These are phyloP conservation scores for Pseudocercospora crystallina DNA, from an alignment of 2,329 filamentous ascomycete genomes.

Conservation along the genomic window DNA sequence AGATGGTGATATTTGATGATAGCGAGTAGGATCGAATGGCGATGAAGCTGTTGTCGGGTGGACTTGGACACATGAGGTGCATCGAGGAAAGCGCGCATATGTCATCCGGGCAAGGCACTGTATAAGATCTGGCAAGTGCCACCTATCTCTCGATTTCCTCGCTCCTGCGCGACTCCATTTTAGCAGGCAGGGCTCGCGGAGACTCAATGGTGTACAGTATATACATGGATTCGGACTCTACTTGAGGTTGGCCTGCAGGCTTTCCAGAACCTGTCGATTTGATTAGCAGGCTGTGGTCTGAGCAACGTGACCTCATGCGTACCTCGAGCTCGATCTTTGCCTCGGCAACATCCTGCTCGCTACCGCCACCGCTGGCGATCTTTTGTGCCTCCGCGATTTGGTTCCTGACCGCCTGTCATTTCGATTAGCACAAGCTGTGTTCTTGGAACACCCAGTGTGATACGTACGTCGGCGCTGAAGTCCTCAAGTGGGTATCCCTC, in stretches of 20 bases:
- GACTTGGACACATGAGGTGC: too few species aligned
- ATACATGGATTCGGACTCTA: conserved; percentile 49
- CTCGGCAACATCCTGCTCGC: conserved; percentile 96
- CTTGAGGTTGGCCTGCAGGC: conserved; percentile 76
- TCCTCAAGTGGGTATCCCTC: conserved; percentile 94
- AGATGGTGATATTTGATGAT: too few species aligned
- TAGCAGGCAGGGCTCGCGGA: background rate
- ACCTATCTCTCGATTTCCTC: too few species aligned
- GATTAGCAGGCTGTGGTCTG: conserved; percentile 1
- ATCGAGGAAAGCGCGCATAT: too few species aligned
- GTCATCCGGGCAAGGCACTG: too few species aligned
- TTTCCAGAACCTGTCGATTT: conserved; percentile 70
- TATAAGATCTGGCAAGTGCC: too few species aligned
- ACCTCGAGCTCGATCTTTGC: conserved; percentile 98
- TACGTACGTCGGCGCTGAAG: conserved; percentile 77
- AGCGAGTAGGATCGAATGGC: too few species aligned
- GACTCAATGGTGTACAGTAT: conserved; percentile 28
- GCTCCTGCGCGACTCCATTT: too few species aligned
- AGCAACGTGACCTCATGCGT: conserved; percentile 29
- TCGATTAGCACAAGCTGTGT: background rate
- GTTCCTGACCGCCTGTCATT: conserved; percentile 68
- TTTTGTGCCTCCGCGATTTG: conserved; percentile 96
- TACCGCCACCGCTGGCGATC: conserved; percentile 84
- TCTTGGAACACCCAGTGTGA: too few species aligned
- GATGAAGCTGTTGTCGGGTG: too few species aligned